phyloP scores from a whole-genome alignment of 140 eudicot genomes.

The Cichorium intybus region DNA sequence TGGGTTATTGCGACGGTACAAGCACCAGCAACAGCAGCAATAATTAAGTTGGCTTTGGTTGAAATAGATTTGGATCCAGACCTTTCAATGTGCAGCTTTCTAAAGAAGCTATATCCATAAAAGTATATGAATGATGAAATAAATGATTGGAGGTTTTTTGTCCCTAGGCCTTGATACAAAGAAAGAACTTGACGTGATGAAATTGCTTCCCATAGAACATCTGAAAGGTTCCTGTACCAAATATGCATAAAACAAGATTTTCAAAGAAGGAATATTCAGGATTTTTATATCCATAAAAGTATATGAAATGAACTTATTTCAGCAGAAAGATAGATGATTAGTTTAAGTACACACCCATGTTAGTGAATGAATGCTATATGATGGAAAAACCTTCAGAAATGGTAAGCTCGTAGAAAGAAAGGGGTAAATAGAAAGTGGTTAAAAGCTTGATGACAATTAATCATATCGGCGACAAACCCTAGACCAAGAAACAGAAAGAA shows the following conservation, averaged over 20 bases:
- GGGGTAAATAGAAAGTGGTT: too few species aligned
- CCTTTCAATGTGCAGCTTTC: constrained; percentile 67
- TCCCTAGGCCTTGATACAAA: constrained; percentile 90
- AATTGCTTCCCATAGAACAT: constrained; percentile 92
- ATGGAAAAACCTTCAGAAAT: too few species aligned
- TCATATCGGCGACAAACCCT: too few species aligned
- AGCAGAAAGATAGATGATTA: too few species aligned
- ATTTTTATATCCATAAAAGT: too few species aligned
- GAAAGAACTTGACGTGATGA: constrained; percentile 71
- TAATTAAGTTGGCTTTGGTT: constrained; percentile 72
- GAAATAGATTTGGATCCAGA: constrained; percentile 72
- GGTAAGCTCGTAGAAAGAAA: too few species aligned
- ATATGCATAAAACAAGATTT: not conserved
- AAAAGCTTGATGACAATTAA: too few species aligned
- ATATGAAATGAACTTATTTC: not conserved
- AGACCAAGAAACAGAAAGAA: too few species aligned
- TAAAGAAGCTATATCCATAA: constrained; percentile 89
- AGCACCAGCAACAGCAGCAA: constrained; percentile 97
- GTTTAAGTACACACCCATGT: too few species aligned
- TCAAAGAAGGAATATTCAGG: not conserved
- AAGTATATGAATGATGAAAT: constrained; percentile 75
- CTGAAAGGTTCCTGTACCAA: constrained; percentile 65
- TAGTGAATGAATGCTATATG: too few species aligned
- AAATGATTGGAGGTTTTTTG: constrained; percentile 88
- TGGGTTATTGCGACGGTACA: constrained; percentile 76